phyloP scores from a whole-genome alignment of 352 stramenopile genomes.

The Phytophthora sp. region DNA sequence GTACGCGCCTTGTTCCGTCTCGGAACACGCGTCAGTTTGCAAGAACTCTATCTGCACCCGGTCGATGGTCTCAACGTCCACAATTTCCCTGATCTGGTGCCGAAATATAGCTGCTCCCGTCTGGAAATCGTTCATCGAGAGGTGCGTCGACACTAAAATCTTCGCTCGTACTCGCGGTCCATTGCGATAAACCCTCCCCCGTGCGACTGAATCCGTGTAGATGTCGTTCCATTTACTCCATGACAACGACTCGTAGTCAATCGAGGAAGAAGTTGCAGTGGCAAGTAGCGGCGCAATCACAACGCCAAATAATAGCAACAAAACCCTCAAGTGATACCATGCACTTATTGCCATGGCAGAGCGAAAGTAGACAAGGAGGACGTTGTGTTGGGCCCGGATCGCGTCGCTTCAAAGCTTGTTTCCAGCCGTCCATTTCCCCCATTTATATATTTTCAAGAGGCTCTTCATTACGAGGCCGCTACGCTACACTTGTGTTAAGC shows the following conservation, averaged over 20 bases:
- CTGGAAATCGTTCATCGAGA: conserved; percentile 21
- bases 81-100: conserved; percentile 23
- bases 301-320: conserved; percentile 12
- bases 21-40: conserved; percentile 14
- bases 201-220: conserved; percentile 3
- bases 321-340: background rate
- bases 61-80: conserved; percentile 19
- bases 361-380: background rate
- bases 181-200: conserved; percentile 3
- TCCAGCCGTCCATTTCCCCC: conserved; percentile 5
- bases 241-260: conserved; percentile 25
- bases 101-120: conserved; percentile 25
- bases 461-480: conserved; percentile 11
- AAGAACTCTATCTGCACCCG: conserved; percentile 34
- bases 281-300: background rate
- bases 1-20: conserved; percentile 15
- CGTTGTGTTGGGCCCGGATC: conserved; percentile 11
- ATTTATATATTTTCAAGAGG: no score
- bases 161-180: conserved; percentile 32
- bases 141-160: conserved; percentile 16
- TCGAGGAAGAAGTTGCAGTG: conserved; percentile 4
- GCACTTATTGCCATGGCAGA: conserved; percentile 1
- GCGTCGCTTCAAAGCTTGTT: conserved; percentile 27
- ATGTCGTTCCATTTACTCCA: conserved; percentile 19
- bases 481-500: conserved; percentile 26